A percentile compares a stretch with the other conserved stretches of the same genome.
Evolutionary conservation across 2,329 filamentous ascomycete species (phyloP).

Genomic region (Aurifilum marmelostoma): DNA sequence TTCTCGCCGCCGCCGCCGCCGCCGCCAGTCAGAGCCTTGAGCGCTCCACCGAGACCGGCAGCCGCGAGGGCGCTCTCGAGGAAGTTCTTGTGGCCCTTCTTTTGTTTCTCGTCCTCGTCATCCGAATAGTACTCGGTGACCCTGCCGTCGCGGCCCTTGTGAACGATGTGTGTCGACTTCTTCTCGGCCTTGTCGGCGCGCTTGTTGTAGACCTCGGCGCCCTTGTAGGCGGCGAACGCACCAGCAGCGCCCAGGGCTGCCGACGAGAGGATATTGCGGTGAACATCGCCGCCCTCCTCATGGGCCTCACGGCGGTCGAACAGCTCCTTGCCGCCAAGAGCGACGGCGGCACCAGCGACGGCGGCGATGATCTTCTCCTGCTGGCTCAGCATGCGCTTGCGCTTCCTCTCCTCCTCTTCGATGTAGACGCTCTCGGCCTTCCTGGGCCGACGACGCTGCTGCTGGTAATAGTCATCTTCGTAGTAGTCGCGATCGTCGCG

Average conservation of each 20-base stretch:
- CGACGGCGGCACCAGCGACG: constrained; percentile 65
- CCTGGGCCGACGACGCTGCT: constrained; percentile 55
- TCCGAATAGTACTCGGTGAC: constrained; percentile 60
- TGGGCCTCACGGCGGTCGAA: constrained; percentile 65
- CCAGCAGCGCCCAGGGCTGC: constrained; percentile 67
- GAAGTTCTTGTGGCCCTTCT: constrained; percentile 66
- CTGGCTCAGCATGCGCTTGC: constrained; percentile 59
- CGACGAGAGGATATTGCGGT: constrained; percentile 62
- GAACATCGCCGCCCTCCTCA: constrained; percentile 51
- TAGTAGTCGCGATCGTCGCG: constrained; percentile 39
- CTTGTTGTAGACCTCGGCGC: constrained; percentile 66
- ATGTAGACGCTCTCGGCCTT: constrained; percentile 54
- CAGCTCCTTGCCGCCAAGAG: constrained; percentile 68
- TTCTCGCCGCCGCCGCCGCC: constrained; percentile 49
- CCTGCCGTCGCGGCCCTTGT: constrained; percentile 58
- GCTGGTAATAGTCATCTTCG: constrained; percentile 50
- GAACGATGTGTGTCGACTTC: constrained; percentile 56
- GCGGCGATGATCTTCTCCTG: constrained; percentile 69
- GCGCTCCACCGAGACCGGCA: constrained; percentile 63
- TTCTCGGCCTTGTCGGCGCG: constrained; percentile 57
- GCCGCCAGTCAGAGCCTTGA: constrained; percentile 60
- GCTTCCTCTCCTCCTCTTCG: constrained; percentile 61
- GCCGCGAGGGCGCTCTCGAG: constrained; percentile 65
- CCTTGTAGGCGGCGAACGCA: constrained; percentile 66
- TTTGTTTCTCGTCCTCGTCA: constrained; percentile 57